Base-by-base conservation (phyloP, 208 protist genomes). In the Leishmania braziliensis region DNA sequence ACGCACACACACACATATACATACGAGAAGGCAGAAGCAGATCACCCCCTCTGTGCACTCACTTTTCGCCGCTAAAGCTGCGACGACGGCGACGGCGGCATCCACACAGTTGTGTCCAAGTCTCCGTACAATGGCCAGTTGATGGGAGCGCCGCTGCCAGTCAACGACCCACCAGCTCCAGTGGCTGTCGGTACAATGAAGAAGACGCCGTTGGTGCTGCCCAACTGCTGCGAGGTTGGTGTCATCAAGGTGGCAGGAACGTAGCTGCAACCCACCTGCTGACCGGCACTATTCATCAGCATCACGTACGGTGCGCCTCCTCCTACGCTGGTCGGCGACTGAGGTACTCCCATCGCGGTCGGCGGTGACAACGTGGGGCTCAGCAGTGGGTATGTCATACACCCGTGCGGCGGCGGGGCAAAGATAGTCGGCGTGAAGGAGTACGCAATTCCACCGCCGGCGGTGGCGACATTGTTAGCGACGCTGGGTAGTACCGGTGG, bases 121-220 rank as follows among this genome's bases (percentile, higher is more conserved):
- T 89, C 83, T 14, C 80, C 85, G 73, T 86, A 87, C 48, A 86
- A 91, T n/a, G 77, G 83, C 88, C 88, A 91, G 71, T 89, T 79
- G 5, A 89, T 51, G 0, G 85, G 51, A 33, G 50, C 71, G 18
- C 71, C n/a, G 5, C 50, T 60, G 29, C 51, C 71, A 58, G 48
- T 50, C 50, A 60, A 60, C 10, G 46, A 9, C 72, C 16, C 74
- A 84, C 77, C 48, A 26, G 50, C 46, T 16, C 71, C 68, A 16
- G 71, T 5, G 14, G 58, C 60, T 2, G 70, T 78, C 70, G 76
- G 81, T 58, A 81, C 51, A 3, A 85, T 73, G 29, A 80, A 36
- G 50, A 78, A 85, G 51, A 85, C 63, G 23, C 82, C 82, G 63
- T 81, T 79, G 8, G 82, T 69, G 56, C 75, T 54, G 20, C 82